Evolutionary conservation across 1,284 basidiomycete species (phyloP).

Genomic region (Pascua sp.): DNA sequence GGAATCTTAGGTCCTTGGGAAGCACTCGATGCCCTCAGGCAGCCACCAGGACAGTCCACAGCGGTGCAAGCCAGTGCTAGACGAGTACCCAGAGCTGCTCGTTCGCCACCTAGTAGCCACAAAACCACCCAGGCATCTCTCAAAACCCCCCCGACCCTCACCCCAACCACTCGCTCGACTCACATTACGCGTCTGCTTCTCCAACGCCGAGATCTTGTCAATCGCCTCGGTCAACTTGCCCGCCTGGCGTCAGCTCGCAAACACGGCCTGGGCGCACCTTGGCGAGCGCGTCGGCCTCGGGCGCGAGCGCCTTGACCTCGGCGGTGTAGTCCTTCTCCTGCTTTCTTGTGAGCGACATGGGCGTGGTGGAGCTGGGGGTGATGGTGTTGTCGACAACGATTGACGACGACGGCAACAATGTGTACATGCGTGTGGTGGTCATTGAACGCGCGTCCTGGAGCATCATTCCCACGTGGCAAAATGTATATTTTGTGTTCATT

Average conservation of each 20-base stretch:
- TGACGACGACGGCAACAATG: background rate
- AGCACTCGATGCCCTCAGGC: too few relatives aligned
- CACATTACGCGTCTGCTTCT: conserved; percentile 97
- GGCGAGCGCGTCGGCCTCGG: conserved; percentile 51
- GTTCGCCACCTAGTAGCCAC: background rate
- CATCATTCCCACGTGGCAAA: conserved; percentile 8
- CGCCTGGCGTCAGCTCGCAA: conserved; percentile 40
- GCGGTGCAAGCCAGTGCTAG: conserved; percentile 2
- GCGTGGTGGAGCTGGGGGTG: conserved; percentile 4
- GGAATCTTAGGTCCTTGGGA: too few relatives aligned
- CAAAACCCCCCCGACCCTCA: background rate
- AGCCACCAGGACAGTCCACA: conserved; percentile 9
- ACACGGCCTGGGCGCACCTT: conserved; percentile 36
- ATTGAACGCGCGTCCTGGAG: conserved; percentile 10
- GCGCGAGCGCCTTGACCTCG: conserved; percentile 53
- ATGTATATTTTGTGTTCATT: conserved; percentile 1
- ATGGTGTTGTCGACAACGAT: conserved; percentile 2
- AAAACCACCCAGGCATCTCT: background rate
- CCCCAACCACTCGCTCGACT: conserved; percentile 29
- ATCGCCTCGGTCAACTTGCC: conserved; percentile 79
- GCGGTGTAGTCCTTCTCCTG: conserved; percentile 57
- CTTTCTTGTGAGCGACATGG: conserved; percentile 49
- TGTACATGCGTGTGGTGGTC: background rate
- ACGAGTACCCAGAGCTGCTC: background rate
- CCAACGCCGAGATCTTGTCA: conserved; percentile 82